Evolutionary conservation across 139 green algal genomes (phyloP).

Genomic region (Chlorella sp.): DNA sequence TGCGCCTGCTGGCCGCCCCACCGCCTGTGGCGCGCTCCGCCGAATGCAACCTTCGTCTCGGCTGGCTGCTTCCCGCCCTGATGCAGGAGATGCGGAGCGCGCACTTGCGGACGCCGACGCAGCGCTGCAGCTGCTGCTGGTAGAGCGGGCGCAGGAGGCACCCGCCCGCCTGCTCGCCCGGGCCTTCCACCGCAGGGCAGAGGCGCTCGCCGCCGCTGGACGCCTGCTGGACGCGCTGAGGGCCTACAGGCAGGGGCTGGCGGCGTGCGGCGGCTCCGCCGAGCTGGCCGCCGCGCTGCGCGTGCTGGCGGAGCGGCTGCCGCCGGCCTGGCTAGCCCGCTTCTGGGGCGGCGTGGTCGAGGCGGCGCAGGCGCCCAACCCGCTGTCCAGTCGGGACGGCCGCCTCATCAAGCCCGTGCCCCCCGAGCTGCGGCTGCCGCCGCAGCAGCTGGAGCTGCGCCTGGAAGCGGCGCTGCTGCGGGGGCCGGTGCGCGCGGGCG

Average conservation of each 20-base stretch:
- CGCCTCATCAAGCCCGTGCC: conserved; percentile 39
- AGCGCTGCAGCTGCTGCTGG: conserved; percentile 7
- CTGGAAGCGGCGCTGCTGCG: conserved; percentile 22
- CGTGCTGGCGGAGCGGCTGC: conserved; percentile 22
- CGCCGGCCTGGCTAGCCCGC: conserved; percentile 28
- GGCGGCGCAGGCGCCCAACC: conserved; percentile 28
- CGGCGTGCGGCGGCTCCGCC: neutral
- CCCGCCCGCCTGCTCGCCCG: conserved; percentile 5
- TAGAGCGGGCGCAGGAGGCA: neutral
- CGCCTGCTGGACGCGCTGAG: conserved; percentile 8
- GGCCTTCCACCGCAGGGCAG: conserved; percentile 35
- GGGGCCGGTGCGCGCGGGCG: conserved; percentile 2
- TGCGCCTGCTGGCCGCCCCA: neutral
- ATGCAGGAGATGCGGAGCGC: conserved; percentile 11
- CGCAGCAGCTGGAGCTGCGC: neutral
- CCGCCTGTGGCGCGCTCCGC: neutral
- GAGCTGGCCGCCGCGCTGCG: conserved; percentile 28
- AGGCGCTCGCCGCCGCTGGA: conserved; percentile 18
- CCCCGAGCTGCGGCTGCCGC: conserved; percentile 4
- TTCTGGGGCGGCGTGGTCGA: conserved; percentile 30
- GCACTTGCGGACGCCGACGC: conserved; percentile 24
- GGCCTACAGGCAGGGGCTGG: conserved; percentile 22
- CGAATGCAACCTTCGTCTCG: neutral
- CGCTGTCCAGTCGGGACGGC: conserved; percentile 44
- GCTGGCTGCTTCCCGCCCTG: neutral